A percentile compares a stretch with the other conserved stretches of the same genome.
Conservation (phyloP, 805 yeast genomes). For the Lachancea meyersii region DNA sequence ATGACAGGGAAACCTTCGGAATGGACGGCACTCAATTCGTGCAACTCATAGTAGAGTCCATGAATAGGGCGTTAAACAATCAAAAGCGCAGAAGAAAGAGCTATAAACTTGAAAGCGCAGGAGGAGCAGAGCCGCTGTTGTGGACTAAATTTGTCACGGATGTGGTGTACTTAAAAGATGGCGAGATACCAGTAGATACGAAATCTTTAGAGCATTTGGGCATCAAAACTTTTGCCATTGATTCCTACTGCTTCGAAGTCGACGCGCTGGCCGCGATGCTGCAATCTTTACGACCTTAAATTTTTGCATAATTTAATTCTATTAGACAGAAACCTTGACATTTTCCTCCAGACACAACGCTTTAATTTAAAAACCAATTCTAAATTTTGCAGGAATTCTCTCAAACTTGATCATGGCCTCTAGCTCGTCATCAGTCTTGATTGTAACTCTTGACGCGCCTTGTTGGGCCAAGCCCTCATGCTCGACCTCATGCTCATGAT, state of each 20-base stretch:
- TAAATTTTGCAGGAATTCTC: slow-evolving; percentile 38
- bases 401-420: slow-evolving; percentile 34
- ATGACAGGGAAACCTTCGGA: slow-evolving; percentile 75
- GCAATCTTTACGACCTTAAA: not conserved
- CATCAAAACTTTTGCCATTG: slow-evolving; percentile 38
- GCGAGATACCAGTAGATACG: slow-evolving; percentile 48
- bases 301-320: not conserved
- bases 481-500: slow-evolving; percentile 81
- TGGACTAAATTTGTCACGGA: slow-evolving; percentile 57
- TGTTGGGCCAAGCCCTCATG: slow-evolving; percentile 38
- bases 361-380: slow-evolving; percentile 17
- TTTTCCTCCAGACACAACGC: not conserved
- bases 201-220: slow-evolving; percentile 37
- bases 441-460: slow-evolving; percentile 34
- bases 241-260: slow-evolving; percentile 22
- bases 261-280: slow-evolving; percentile 17
- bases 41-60: slow-evolving; percentile 40
- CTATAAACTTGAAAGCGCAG: not conserved
- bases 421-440: slow-evolving; percentile 35
- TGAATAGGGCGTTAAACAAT: slow-evolving; percentile 20
- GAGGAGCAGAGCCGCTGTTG: slow-evolving; percentile 10
- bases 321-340: not conserved
- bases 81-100: slow-evolving; percentile 17
- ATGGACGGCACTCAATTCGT: slow-evolving; percentile 57
- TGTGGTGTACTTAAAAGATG: slow-evolving; percentile 46